Evolutionary conservation across 352 stramenopile genomes (phyloP).

Genomic region (Phytophthora melonis): DNA sequence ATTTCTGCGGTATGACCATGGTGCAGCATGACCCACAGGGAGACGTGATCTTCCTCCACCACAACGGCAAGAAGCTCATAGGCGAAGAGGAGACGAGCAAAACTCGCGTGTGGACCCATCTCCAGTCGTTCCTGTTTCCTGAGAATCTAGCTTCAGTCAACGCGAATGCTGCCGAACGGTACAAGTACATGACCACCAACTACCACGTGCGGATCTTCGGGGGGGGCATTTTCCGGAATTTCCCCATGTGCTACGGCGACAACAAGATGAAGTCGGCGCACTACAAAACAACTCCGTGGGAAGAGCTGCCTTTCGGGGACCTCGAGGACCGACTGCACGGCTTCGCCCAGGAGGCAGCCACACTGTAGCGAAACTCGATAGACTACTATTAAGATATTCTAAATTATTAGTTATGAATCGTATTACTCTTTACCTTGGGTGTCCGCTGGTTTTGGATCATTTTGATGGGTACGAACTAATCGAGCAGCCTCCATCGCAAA

Average conservation of each 20-base stretch:
- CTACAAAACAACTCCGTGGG: constrained; percentile 25
- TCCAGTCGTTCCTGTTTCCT: constrained; percentile 39
- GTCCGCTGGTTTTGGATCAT: constrained; percentile 8
- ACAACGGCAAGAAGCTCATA: constrained; percentile 56
- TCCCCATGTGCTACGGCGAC: constrained; percentile 39
- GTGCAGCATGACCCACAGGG: constrained; percentile 49
- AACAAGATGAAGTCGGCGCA: constrained; percentile 36
- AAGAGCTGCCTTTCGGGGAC: constrained; percentile 24
- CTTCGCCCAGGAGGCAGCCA: constrained; percentile 21
- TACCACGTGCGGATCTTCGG: constrained; percentile 36
- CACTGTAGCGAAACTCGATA: constrained; percentile 12
- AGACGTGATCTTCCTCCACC: constrained; percentile 57
- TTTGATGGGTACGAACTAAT: constrained; percentile 16
- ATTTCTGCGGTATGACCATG: constrained; percentile 69
- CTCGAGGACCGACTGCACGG: constrained; percentile 29
- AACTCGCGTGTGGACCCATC: constrained; percentile 35
- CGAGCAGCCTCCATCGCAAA: constrained; percentile 40
- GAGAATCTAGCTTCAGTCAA: constrained; percentile 12
- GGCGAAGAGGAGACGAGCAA: constrained; percentile 15
- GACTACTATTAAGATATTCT: constrained; percentile 1
- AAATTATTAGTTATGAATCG: constrained; percentile 10
- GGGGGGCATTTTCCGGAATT: constrained; percentile 14
- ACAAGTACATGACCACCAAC: constrained; percentile 32
- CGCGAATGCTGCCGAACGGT: constrained; percentile 11
- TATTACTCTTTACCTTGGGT: neutral